These are phyloP conservation scores for Citrus trifoliata DNA, from an alignment of 345 rosid genomes.

Conservation along the genomic window DNA sequence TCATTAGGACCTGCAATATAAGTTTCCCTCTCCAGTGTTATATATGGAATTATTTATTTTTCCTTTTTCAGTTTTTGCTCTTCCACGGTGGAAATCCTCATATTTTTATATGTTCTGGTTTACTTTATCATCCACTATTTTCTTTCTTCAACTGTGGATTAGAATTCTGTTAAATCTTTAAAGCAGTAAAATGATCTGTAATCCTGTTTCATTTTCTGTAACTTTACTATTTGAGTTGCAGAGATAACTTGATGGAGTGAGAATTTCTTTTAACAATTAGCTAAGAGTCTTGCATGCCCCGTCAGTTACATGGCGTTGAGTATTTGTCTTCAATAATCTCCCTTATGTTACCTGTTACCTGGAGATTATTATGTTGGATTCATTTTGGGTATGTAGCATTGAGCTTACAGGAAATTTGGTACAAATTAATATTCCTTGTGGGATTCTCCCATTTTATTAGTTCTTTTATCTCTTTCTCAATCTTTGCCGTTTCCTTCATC, in stretches of 20 bases:
- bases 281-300: background rate
- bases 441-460: conserved; percentile 49
- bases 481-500: conserved; percentile 43
- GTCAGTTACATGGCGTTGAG: background rate
- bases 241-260: background rate
- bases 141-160: background rate
- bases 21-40: background rate
- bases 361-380: background rate
- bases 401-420: conserved; percentile 24
- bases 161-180: background rate
- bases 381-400: background rate
- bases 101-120: background rate
- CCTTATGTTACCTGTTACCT: background rate
- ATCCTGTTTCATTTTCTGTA: background rate
- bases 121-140: background rate
- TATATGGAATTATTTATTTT: background rate
- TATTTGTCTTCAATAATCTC: background rate
- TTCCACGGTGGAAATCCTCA: background rate
- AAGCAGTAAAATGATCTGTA: background rate
- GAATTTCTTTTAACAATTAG: background rate
- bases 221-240: background rate
- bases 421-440: conserved; percentile 17
- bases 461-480: conserved; percentile 43
- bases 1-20: background rate
- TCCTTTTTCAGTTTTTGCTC: background rate